Conservation (phyloP, 1,284 basidiomycete species). For the Cystobasidium sp. region DNA sequence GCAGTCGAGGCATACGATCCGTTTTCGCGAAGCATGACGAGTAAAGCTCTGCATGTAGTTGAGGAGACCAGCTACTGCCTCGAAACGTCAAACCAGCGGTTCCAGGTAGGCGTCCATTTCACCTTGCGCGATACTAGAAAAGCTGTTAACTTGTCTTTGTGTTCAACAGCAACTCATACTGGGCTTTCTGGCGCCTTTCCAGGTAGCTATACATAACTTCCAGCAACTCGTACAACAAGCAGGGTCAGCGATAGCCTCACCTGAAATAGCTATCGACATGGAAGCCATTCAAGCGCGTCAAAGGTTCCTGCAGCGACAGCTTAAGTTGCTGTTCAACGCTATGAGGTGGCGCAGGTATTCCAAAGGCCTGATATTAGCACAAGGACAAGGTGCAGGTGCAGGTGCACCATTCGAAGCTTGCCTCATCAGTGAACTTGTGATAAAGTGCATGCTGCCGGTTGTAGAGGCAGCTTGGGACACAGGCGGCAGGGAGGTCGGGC, state of each 20-base stretch:
- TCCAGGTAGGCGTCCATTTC: conserved; percentile 64
- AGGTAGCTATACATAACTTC: conserved; percentile 62
- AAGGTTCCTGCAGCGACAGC: conserved; percentile 69
- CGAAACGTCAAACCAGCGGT: conserved; percentile 66
- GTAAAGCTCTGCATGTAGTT: conserved; percentile 70
- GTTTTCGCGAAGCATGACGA: conserved; percentile 72
- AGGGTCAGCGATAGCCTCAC: conserved; percentile 55
- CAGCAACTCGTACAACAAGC: conserved; percentile 62
- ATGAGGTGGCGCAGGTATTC: conserved; percentile 75
- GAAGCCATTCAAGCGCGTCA: conserved; percentile 72
- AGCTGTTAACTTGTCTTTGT: background rate
- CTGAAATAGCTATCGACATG: conserved; percentile 70
- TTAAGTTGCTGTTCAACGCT: conserved; percentile 75
- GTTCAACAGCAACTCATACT: conserved; percentile 67
- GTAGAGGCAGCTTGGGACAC: conserved; percentile 83
- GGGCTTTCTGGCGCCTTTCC: conserved; percentile 61
- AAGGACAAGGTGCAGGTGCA: conserved; percentile 34
- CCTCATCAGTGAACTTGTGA: conserved; percentile 65
- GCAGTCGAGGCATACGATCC: conserved; percentile 76
- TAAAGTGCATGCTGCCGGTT: conserved; percentile 67
- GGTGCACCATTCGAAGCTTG: conserved; percentile 63
- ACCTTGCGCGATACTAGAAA: no score
- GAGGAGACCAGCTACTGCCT: conserved; percentile 75
- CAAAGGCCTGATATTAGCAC: conserved; percentile 43
- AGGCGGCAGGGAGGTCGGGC: conserved; percentile 73